These are phyloP conservation scores for Ehretia macrophylla DNA, from an alignment of 257 asterid genomes.

Conservation along the genomic window DNA sequence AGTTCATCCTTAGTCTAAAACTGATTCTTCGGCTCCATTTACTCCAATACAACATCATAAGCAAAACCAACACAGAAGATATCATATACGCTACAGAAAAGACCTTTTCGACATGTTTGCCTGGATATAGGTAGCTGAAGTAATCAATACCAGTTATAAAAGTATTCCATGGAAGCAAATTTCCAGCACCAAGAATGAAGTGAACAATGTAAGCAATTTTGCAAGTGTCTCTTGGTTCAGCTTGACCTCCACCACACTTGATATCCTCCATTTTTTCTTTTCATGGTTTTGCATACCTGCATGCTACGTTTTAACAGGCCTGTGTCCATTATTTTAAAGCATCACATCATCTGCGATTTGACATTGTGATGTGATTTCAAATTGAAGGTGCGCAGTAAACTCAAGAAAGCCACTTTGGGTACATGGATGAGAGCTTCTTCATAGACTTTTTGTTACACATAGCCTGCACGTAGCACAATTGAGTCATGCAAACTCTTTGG, in stretches of 20 bases:
- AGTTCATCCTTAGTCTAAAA: conserved; percentile 51
- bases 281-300: conserved; percentile 2
- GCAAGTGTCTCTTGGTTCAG: conserved; percentile 32
- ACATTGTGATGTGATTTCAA: conserved; percentile 17
- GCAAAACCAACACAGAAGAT: conserved; percentile 46
- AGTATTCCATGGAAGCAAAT: conserved; percentile 80
- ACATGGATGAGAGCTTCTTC: background rate
- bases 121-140: conserved; percentile 54
- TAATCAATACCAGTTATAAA: conserved; percentile 71
- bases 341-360: conserved; percentile 5
- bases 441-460: background rate
- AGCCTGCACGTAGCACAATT: background rate
- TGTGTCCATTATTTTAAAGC: background rate
- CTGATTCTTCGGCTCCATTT: conserved; percentile 24
- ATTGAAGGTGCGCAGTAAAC: conserved; percentile 3
- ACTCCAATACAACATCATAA: conserved; percentile 34
- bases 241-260: background rate
- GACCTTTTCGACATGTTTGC: conserved; percentile 53
- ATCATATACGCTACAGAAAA: conserved; percentile 73
- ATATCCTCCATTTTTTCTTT: conserved; percentile 5
- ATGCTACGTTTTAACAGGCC: background rate
- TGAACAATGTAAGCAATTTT: conserved; percentile 62
- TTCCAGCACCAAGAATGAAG: conserved; percentile 81
- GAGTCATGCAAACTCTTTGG: conserved; percentile 4
- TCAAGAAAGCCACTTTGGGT: conserved; percentile 14